Evolutionary conservation across 106 monocot species (phyloP).

Genomic region (Amphibolis antarctica): DNA sequence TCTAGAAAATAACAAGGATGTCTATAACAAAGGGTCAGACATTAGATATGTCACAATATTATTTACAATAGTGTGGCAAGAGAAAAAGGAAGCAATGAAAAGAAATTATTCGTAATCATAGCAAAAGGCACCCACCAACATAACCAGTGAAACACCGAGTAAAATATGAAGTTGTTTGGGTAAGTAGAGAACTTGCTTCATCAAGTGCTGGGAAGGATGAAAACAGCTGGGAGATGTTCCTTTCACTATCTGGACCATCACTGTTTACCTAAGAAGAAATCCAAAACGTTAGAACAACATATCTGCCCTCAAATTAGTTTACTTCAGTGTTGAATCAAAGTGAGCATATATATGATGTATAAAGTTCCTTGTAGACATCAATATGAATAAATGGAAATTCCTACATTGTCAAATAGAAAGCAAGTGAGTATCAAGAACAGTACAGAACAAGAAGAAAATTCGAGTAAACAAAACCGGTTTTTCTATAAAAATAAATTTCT

Average conservation of each 20-base stretch:
- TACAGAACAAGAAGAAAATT: background rate
- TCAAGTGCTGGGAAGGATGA: constrained; percentile 50
- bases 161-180: constrained; percentile 65
- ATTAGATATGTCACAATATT: background rate
- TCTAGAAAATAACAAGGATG: no score
- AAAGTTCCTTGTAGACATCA: background rate
- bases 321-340: background rate
- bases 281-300: background rate
- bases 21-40: no score
- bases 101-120: background rate
- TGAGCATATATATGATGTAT: background rate
- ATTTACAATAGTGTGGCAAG: background rate
- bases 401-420: background rate
- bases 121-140: constrained; percentile 26
- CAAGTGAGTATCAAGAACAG: background rate
- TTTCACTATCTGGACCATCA: constrained; percentile 22
- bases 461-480: background rate
- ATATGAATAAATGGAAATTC: background rate
- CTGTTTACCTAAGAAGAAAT: constrained; percentile 29
- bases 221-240: constrained; percentile 34
- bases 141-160: constrained; percentile 55
- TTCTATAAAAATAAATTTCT: no score
- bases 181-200: constrained; percentile 66
- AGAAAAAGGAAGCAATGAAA: background rate
- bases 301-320: background rate